Evolutionary conservation across 202 grass and related monocot genomes (phyloP), one percentile per base, ranked within the genome.

Genomic region (Panicum virgatum): DNA sequence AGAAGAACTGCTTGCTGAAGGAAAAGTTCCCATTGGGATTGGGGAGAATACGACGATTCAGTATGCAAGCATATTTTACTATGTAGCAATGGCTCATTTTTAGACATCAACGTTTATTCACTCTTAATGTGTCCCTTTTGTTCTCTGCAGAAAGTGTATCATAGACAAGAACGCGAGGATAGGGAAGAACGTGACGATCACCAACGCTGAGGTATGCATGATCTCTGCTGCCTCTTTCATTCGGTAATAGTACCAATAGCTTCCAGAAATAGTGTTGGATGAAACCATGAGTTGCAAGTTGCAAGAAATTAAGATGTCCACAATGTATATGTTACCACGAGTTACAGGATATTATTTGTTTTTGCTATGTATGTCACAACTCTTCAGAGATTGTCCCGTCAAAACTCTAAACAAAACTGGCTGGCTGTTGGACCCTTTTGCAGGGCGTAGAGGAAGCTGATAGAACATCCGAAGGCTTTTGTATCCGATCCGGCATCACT

Each of bases 141-240:
- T 61, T 79, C 72, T 80, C 76, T 77, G 36, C 76, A 97, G 91
- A 68, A 91, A 92, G 30, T 97, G 94, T 51, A 97, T 97, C 62
- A 94, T 97, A 81, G 94, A 97, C 76, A 97, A 97, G 84, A 94
- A 97, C 72, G 94, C 91, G 20, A 94, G 89, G 78, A 94, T 94
- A 86, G 94, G 94, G 61, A 94, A 94, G 84, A 94, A 94, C 52
- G 94, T 94, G 47, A 82, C 62, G 2, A 92, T 97, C 40, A 52
- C 91, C 12, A 97, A 97, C 58, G 65, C 91, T 30, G 91, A 97
- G 64, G 91, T 94, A 88, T 27, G 60, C 13, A 63, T 80, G 22
- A 60, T 71, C 4, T n/a, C 50, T 45, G 42, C 40, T 77, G 43
- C 67, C 36, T 51, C 23, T 13, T 84, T 32, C 64, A 7, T 83